Evolutionary conservation across 352 stramenopile genomes (phyloP), one percentile per base, ranked within the genome.

Genomic region (Elongisporangium prolatum): DNA sequence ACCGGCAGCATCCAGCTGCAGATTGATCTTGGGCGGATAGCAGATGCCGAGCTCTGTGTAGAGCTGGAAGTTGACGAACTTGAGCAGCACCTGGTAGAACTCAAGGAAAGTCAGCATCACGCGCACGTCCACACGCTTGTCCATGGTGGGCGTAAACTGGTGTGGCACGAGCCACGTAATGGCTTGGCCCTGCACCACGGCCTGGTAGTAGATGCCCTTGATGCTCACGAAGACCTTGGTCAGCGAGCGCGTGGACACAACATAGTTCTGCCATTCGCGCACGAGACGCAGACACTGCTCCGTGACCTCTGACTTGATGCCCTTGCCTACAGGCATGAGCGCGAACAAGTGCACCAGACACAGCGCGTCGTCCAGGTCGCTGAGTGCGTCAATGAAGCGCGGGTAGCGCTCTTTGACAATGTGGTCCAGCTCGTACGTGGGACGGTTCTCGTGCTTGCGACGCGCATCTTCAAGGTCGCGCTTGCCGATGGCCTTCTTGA

Each of bases 31-130:
- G 21, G 98, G 90, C 20, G 97, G 97, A 75, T 99, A 99, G 28
- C 79, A 64, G 13, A 99, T 76, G 21, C 96, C 97, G 22, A 98
- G 68, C 38, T 97, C 88, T 62, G 86, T 89, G 77, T 99, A 99
- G 6, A 99, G 78, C 72, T 99, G 98, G 71, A 92, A 99, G 68
- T 99, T 83, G 28, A 99, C 97, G 75, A 99, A 99, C 72, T 98
- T 96, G 56, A 99, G 78, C 22, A 99, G 74, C 52, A 97, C 93
- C 63, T 99, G 83, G 77, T 99, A 99, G 65, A 99, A 99, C 84
- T 99, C 98, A 44, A 99, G 88, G 80, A 99, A 99, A 44, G 97
- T 99, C 24, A 98, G 71, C 97, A 99, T 99, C 20, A 99, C 97
- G 53, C 90, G 86, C 67, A 98, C 97, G 67, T 99, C 98, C 22